Conservation (phyloP, 345 rosid genomes). For the Adansonia digitata region DNA sequence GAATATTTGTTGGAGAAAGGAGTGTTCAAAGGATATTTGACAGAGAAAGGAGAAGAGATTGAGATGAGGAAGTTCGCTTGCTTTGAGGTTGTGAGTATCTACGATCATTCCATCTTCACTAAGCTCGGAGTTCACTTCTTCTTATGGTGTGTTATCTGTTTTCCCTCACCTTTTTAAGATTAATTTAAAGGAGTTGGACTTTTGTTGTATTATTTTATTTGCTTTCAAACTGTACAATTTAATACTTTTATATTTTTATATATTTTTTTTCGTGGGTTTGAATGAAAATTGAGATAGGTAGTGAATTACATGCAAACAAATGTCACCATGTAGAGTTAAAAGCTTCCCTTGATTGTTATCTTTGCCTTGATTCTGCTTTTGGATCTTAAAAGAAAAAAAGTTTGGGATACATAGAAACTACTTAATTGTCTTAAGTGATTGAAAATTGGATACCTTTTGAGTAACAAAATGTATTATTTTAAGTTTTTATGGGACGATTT, state of each 20-base stretch:
- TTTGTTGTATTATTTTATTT: not conserved
- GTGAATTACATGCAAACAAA: not conserved
- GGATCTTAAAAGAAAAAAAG: no score
- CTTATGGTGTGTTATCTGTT: conserved; percentile 41
- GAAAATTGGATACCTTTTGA: not conserved
- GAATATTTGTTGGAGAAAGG: conserved; percentile 52
- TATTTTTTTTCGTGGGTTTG: not conserved
- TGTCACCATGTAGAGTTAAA: not conserved
- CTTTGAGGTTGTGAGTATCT: conserved; percentile 48
- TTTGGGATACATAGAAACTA: no score
- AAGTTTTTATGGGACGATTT: not conserved
- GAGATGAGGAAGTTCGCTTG: conserved; percentile 60
- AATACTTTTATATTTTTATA: not conserved
- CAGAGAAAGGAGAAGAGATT: conserved; percentile 42
- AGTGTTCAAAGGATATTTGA: conserved; percentile 71
- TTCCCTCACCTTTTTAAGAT: no score
- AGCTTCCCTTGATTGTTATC: not conserved
- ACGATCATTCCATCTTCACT: conserved; percentile 64
- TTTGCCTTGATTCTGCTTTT: not conserved
- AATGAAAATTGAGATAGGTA: not conserved
- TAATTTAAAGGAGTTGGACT: not conserved
- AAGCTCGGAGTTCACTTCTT: conserved; percentile 85
- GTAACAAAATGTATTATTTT: not conserved
- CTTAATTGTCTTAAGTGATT: no score
- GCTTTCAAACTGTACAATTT: not conserved